Evolutionary conservation across 2,329 filamentous ascomycete species (phyloP).

Genomic region (Neonectria punicea): DNA sequence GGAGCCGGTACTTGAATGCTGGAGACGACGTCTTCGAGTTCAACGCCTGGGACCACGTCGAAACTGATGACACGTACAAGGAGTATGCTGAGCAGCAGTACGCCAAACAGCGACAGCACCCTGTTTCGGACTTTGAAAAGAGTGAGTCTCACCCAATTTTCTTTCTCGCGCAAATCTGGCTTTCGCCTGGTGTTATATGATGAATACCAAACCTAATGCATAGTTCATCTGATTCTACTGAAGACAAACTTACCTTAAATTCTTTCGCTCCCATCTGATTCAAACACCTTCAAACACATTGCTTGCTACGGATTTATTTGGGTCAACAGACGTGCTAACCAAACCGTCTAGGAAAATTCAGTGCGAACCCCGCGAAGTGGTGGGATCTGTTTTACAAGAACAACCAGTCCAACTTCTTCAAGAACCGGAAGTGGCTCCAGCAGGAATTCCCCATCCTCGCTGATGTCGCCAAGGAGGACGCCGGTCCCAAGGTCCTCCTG

Average conservation of each 20-base stretch:
- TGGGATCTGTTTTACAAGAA: conserved; percentile 99
- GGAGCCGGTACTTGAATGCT: conserved; percentile 84
- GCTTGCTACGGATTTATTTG: conserved; percentile 29
- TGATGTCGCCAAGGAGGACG: conserved; percentile 75
- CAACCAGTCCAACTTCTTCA: conserved; percentile 98
- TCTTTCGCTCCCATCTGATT: conserved; percentile 82
- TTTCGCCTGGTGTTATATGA: conserved; percentile 56
- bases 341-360: conserved; percentile 75
- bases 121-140: conserved; percentile 94
- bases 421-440: conserved; percentile 95
- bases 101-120: conserved; percentile 82
- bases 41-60: conserved; percentile 99
- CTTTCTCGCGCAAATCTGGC: conserved; percentile 4
- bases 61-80: conserved; percentile 88
- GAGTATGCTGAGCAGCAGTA: conserved; percentile 88
- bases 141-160: conserved; percentile 59
- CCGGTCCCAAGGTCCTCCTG: conserved; percentile 77
- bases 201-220: conserved; percentile 69
- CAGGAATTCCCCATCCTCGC: conserved; percentile 95
- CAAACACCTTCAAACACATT: conserved; percentile 29
- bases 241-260: conserved; percentile 69
- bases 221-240: conserved; percentile 77
- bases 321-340: conserved; percentile 52
- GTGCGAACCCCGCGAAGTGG: conserved; percentile 90
- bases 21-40: conserved; percentile 94